Percentiles rank a stretch among this genome's conserved stretches.
These are phyloP conservation scores for Skeletonema grethae DNA, from an alignment of 108 stramenopile genomes.

Conservation along the genomic window DNA sequence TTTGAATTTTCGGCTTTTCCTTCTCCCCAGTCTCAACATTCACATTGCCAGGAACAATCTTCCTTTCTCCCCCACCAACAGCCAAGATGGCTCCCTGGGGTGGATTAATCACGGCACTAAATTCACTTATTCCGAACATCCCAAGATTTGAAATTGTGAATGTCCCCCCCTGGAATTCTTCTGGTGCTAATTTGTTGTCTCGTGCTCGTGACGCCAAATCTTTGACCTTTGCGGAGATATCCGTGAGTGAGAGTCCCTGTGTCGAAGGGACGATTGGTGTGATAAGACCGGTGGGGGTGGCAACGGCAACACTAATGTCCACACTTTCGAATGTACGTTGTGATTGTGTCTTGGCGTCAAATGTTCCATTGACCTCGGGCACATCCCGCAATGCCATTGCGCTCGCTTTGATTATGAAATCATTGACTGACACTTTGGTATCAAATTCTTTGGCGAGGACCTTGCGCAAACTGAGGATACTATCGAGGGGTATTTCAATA, in stretches of 20 bases:
- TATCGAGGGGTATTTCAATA: conserved; percentile 90
- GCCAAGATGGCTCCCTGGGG: conserved; percentile 99
- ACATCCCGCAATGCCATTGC: conserved; percentile 96
- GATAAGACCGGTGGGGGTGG: conserved; percentile 93
- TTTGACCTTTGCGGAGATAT: conserved; percentile 83
- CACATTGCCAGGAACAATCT: conserved; percentile 70
- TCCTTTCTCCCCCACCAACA: conserved; percentile 90
- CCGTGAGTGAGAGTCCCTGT: conserved; percentile 78
- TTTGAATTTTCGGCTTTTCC: conserved; percentile 51
- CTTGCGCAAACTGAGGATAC: conserved; percentile 81
- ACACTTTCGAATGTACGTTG: conserved; percentile 74
- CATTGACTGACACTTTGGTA: conserved; percentile 93
- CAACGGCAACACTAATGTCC: conserved; percentile 98
- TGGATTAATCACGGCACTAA: conserved; percentile 98
- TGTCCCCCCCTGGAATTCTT: conserved; percentile 98
- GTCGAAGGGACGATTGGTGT: conserved; percentile 93
- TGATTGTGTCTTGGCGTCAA: conserved; percentile 43
- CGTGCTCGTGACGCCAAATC: conserved; percentile 87
- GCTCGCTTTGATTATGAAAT: conserved; percentile 95
- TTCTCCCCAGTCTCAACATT: conserved; percentile 56
- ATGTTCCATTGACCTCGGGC: conserved; percentile 90
- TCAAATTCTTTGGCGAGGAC: conserved; percentile 74
- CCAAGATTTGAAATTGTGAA: conserved; percentile 98
- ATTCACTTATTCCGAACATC: conserved; percentile 98
- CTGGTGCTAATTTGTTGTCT: conserved; percentile 86